Evolutionary conservation across 371 early-diverging fungal genomes (phyloP), one percentile per base, ranked within the genome.

Genomic region (Circinella umbellata): DNA sequence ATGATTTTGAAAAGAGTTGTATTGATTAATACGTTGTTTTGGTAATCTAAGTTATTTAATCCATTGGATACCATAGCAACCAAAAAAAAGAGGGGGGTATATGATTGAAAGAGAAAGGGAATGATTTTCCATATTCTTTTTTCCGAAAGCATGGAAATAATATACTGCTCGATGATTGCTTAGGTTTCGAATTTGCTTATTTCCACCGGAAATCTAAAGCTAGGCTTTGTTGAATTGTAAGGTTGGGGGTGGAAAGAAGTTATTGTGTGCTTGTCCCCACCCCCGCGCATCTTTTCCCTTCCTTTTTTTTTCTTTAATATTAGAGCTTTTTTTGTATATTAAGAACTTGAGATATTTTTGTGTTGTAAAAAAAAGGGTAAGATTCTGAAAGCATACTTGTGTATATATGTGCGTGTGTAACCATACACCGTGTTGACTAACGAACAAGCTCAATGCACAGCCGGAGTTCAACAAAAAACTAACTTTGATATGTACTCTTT

Each of bases 151-250:
- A 34, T 13, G 35, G 57, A 57, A 3, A 8, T 54, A 27, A 27
- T 15, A 54, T 54, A 18, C 54, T 37, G 62, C 15, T 1, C 46
- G 64, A 34, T 67, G 68, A 67, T 67, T 67, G 68, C 68, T 67
- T 60, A 20, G 68, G 68, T 67, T 67, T 67, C 57, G 57, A 54
- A 54, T 54, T 54, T 67, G 54, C 47, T 57, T 55, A 17, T 48
- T 18, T 37, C 35, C 27, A 51, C 68, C 61, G 68, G 68, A 61
- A 67, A 48, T 67, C 61, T 59, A 61, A 67, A 67, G 61, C 68
- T 60, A 48, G 68, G 60, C 49, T 59, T 46, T 49, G 68, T 35
- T 61, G 68, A 35, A 61, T 51, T 51, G 51, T 6, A 37, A 10
- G 57, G 18, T 39, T 39, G 42, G 15, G 62, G 61, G 38, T 11